Conservation (phyloP, 2,329 filamentous ascomycete species). For the Penicillium nordicum region DNA sequence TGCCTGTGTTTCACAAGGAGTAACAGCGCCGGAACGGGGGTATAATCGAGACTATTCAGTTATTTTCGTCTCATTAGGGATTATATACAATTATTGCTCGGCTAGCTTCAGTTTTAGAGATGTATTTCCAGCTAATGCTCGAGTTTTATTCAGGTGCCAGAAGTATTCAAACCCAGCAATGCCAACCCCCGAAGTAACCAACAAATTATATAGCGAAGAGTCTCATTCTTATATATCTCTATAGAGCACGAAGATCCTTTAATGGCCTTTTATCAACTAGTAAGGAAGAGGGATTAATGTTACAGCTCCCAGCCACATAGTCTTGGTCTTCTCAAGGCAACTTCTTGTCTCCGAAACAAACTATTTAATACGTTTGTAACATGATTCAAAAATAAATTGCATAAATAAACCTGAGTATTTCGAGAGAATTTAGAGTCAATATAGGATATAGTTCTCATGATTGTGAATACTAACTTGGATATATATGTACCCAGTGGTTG, state of each 20-base stretch:
- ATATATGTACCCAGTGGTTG: not conserved
- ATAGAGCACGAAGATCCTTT: too few relatives aligned
- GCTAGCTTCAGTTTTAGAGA: not conserved
- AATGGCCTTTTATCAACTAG: not conserved
- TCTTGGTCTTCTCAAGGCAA: not conserved
- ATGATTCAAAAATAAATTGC: not conserved
- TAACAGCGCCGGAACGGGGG: not conserved
- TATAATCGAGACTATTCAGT: not conserved
- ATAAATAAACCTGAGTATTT: not conserved
- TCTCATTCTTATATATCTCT: too few relatives aligned
- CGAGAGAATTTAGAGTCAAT: not conserved
- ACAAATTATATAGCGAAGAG: not conserved
- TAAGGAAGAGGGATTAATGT: not conserved
- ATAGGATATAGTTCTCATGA: not conserved
- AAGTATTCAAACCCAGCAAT: not conserved
- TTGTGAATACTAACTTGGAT: too few relatives aligned
- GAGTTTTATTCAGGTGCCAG: not conserved
- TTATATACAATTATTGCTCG: not conserved
- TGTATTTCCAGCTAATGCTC: not conserved
- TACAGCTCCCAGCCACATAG: not conserved
- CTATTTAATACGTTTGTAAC: not conserved
- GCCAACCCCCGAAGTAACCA: not conserved
- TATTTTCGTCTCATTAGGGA: not conserved
- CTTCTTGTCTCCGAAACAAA: not conserved
- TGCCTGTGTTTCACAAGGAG: slow-evolving; percentile 12